These are phyloP conservation scores for Talaromyces wortmannii DNA, from an alignment of 495 filamentous ascomycete species.

Conservation along the genomic window DNA sequence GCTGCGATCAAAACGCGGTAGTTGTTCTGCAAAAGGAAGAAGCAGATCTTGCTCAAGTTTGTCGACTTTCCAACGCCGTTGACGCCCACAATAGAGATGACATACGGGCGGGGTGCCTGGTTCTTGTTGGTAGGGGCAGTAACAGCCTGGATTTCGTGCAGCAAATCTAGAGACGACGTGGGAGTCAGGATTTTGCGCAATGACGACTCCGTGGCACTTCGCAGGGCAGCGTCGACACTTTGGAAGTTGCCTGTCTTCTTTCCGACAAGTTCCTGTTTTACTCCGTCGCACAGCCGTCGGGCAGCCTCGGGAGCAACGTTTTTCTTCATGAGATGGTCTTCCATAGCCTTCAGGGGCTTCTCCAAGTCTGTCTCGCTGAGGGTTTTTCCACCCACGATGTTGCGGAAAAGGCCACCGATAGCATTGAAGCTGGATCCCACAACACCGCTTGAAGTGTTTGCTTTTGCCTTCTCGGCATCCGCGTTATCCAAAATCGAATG, in stretches of 20 bases:
- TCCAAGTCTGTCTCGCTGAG: slow-evolving; percentile 81
- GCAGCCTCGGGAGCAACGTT: slow-evolving; percentile 96
- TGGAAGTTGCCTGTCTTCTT: slow-evolving; percentile 92
- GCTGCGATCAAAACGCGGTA: slow-evolving; percentile 93
- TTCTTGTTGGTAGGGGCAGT: slow-evolving; percentile 48
- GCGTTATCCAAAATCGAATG: slow-evolving; percentile 74
- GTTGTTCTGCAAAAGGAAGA: slow-evolving; percentile 94
- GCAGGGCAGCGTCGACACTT: slow-evolving; percentile 78
- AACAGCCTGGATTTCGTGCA: slow-evolving; percentile 83
- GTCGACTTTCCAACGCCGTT: slow-evolving; percentile 98
- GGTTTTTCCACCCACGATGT: slow-evolving; percentile 89
- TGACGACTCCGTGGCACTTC: slow-evolving; percentile 79
- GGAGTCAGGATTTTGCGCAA: slow-evolving; percentile 92
- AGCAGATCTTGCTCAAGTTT: slow-evolving; percentile 93
- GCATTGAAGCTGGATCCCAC: slow-evolving; percentile 71
- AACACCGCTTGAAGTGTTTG: slow-evolving; percentile 48
- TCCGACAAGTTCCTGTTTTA: slow-evolving; percentile 81
- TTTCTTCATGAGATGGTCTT: slow-evolving; percentile 89
- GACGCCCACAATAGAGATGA: slow-evolving; percentile 95
- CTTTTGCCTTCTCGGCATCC: slow-evolving; percentile 53
- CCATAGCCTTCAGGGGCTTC: slow-evolving; percentile 91
- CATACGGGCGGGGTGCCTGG: slow-evolving; percentile 70
- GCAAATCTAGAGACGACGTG: slow-evolving; percentile 86
- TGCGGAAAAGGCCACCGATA: slow-evolving; percentile 82
- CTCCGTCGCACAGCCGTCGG: slow-evolving; percentile 81